Base-by-base conservation (phyloP, 106 monocot genomes). In the Dendrobium nobile region DNA sequence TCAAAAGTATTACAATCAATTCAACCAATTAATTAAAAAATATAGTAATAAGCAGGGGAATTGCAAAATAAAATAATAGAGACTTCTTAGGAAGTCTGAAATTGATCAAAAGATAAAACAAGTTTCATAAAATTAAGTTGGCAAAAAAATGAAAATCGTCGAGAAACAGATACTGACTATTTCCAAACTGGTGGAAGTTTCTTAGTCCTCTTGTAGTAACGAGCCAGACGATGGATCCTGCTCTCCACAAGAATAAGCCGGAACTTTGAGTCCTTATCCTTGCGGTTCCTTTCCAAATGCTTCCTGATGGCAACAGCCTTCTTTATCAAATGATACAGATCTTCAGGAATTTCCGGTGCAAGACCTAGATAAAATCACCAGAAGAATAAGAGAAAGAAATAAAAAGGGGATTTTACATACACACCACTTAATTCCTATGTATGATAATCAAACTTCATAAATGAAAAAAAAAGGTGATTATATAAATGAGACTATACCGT, bases 121-220 rank as follows among this genome's bases (percentile, higher is more conserved):
- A 65, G 9, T 22, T 26, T 51, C 7, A 65, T 65, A 65, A 65
- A 65, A 24, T 26, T 65, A 51, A 65, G 26, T 24, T 19, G 64
- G 6, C 11, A 65, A 65, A 15, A 65, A 24, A 65, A 65, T 65
- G 26, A 65, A 65, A 51, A 26, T 26, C n/a, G 26, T 22, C 64
- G 26, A 22, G 27, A 11, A 72, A 72, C 37, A 41, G 72, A 40
- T 33, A 85, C 88, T 92, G 43, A 92, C 91, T 92, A 92, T 78
- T 92, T 92, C 89, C 91, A 92, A 58, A 84, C 85, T 0, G 89
- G 89, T n/a, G 92, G 89, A 67, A 92, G 92, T 80, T 92, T 92
- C 89, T 92, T 92, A 28, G 89, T 92, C 79, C 85, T 79, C 84
- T 92, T 92, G 85, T 92, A 89, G 84, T 92, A 89, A 64, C 92